These are phyloP conservation scores for Verticillium nubilum DNA, from an alignment of 2,329 filamentous ascomycete genomes.

Conservation along the genomic window DNA sequence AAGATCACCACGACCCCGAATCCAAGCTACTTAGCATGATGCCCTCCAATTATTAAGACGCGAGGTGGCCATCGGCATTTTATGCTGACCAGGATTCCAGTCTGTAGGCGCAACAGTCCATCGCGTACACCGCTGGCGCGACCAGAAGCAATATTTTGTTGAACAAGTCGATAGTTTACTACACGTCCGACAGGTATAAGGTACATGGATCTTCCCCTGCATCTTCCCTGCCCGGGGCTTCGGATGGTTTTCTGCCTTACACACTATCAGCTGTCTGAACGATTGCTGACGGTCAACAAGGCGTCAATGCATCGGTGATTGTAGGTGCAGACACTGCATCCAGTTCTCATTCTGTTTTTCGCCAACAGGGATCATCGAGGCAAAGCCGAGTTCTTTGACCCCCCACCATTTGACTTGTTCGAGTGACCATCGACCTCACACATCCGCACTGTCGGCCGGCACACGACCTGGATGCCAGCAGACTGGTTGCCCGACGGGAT, in stretches of 20 bases:
- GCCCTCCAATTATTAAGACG: not conserved
- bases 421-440: slow-evolving; percentile 5
- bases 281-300: not conserved
- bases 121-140: not conserved
- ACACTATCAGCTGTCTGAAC: slow-evolving; percentile 5
- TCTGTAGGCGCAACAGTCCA: not conserved
- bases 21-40: not conserved
- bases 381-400: not conserved
- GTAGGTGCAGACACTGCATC: slow-evolving; percentile 8
- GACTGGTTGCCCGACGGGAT: not conserved
- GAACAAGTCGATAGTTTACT: not conserved
- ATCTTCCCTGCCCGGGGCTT: slow-evolving; percentile 8
- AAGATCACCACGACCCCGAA: not conserved
- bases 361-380: slow-evolving; percentile 9
- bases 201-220: slow-evolving; percentile 6
- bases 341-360: slow-evolving; percentile 9
- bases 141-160: not conserved
- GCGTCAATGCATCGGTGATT: slow-evolving; percentile 11
- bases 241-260: not conserved
- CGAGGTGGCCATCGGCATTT: not conserved
- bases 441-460: slow-evolving; percentile 7
- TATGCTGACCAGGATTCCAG: not conserved
- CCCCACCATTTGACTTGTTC: not conserved
- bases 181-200: not conserved
- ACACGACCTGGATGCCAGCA: slow-evolving; percentile 9